Evolutionary conservation across 2,329 filamentous ascomycete species (phyloP).

Genomic region (Dothistroma pini): DNA sequence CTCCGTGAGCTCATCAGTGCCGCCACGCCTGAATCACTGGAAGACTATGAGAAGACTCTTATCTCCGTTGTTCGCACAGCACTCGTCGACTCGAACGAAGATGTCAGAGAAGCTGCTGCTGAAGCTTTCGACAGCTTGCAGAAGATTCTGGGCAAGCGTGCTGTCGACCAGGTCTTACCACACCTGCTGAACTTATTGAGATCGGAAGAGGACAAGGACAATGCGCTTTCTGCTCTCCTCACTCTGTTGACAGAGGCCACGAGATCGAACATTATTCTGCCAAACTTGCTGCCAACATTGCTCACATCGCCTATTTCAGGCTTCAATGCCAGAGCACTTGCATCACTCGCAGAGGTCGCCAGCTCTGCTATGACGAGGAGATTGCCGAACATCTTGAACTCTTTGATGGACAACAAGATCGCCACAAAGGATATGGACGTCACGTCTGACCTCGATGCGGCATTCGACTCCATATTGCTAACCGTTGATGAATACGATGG

Average conservation of each 20-base stretch:
- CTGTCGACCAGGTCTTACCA: slow-evolving; percentile 91
- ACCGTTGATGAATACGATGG: slow-evolving; percentile 97
- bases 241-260: slow-evolving; percentile 92
- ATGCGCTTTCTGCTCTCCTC: slow-evolving; percentile 85
- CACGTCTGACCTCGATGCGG: slow-evolving; percentile 66
- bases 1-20: slow-evolving; percentile 89
- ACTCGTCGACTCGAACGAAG: slow-evolving; percentile 80
- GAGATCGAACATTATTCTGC: slow-evolving; percentile 91
- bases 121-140: slow-evolving; percentile 96
- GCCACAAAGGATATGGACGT: slow-evolving; percentile 71
- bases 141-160: slow-evolving; percentile 87
- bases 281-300: slow-evolving; percentile 90
- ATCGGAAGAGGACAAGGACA: slow-evolving; percentile 80
- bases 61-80: slow-evolving; percentile 92
- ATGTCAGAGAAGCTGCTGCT: slow-evolving; percentile 91
- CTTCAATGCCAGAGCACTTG: slow-evolving; percentile 92
- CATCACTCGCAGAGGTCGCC: slow-evolving; percentile 88
- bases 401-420: slow-evolving; percentile 90
- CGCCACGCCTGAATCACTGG: slow-evolving; percentile 80
- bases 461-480: slow-evolving; percentile 84
- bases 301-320: slow-evolving; percentile 84
- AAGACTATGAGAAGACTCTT: slow-evolving; percentile 91
- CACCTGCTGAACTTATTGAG: slow-evolving; percentile 86
- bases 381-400: slow-evolving; percentile 84
- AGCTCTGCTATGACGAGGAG: slow-evolving; percentile 86